These are phyloP conservation scores for Craspedostauros australis DNA, from an alignment of 108 stramenopile genomes.

Conservation along the genomic window DNA sequence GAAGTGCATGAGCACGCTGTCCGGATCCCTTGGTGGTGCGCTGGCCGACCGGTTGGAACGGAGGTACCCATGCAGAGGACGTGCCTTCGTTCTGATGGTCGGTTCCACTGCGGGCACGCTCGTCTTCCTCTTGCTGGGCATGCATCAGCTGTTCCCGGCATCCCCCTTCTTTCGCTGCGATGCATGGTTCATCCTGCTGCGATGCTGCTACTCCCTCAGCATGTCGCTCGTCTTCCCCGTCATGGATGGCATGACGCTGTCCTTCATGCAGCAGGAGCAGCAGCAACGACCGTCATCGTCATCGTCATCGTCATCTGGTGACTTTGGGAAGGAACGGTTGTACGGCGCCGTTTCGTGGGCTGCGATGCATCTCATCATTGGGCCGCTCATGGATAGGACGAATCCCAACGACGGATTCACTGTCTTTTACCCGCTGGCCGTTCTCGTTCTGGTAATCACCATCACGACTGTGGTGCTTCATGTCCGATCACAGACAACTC, in stretches of 20 bases:
- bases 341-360: slow-evolving; percentile 62
- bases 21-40: slow-evolving; percentile 18
- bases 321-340: slow-evolving; percentile 58
- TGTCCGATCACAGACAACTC: too few relatives aligned
- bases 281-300: background rate
- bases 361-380: slow-evolving; percentile 29
- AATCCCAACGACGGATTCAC: slow-evolving; percentile 37
- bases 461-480: too few relatives aligned
- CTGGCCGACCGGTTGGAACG: slow-evolving; percentile 37
- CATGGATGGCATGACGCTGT: slow-evolving; percentile 49
- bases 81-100: slow-evolving; percentile 27
- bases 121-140: slow-evolving; percentile 35
- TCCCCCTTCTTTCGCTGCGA: slow-evolving; percentile 8
- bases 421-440: slow-evolving; percentile 23
- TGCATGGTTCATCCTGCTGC: slow-evolving; percentile 28
- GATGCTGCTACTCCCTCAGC: slow-evolving; percentile 26
- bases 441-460: too few relatives aligned
- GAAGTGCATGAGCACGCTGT: slow-evolving; percentile 13
- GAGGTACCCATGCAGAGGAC: slow-evolving; percentile 21
- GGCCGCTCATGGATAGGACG: slow-evolving; percentile 30
- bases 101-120: slow-evolving; percentile 33
- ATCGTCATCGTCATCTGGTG: background rate
- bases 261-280: slow-evolving; percentile 25
- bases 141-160: slow-evolving; percentile 6
- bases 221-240: slow-evolving; percentile 35